Evolutionary conservation across 2,329 filamentous ascomycete genomes (phyloP).

Genomic region (Scytalidium sp.): DNA sequence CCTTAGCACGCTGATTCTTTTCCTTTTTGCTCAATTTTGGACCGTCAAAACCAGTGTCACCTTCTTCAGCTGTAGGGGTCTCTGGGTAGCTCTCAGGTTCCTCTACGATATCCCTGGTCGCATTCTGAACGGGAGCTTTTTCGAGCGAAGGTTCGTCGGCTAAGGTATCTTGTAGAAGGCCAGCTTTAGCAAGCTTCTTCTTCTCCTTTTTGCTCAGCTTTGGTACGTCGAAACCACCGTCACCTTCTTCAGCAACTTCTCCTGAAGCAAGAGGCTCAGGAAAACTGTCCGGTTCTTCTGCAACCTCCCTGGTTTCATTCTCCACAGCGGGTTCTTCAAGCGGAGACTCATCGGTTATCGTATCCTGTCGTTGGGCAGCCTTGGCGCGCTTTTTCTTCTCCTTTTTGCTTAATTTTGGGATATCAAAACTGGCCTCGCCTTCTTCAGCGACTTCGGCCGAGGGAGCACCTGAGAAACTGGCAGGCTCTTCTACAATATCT

Average conservation of each 20-base stretch:
- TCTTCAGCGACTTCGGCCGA: conserved; percentile 18
- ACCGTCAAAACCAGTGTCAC: conserved; percentile 22
- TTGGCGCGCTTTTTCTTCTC: conserved; percentile 47
- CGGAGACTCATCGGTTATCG: conserved; percentile 14
- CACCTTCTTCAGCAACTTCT: conserved; percentile 19
- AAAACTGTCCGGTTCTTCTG: conserved; percentile 26
- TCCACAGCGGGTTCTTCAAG: conserved; percentile 7
- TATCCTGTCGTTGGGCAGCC: conserved; percentile 34
- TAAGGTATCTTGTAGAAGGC: conserved; percentile 25
- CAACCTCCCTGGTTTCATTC: conserved; percentile 12
- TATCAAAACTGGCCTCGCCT: conserved; percentile 20
- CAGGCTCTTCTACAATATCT: conserved; percentile 19
- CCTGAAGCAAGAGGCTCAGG: conserved; percentile 15
- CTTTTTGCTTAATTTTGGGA: conserved; percentile 43
- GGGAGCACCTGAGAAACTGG: not conserved
- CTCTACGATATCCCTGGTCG: conserved; percentile 7
- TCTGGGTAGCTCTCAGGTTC: conserved; percentile 27
- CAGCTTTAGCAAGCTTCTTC: conserved; percentile 44
- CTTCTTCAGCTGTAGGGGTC: conserved; percentile 20
- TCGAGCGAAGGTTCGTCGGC: not conserved
- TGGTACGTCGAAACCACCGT: conserved; percentile 25
- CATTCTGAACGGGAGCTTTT: not conserved
- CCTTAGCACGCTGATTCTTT: conserved; percentile 45
- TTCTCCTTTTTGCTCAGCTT: conserved; percentile 46
- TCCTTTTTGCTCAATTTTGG: conserved; percentile 45